Evolutionary conservation across 2,329 filamentous ascomycete genomes (phyloP), one percentile per base, ranked within the genome.

Genomic region (Hypoxylon sp.): DNA sequence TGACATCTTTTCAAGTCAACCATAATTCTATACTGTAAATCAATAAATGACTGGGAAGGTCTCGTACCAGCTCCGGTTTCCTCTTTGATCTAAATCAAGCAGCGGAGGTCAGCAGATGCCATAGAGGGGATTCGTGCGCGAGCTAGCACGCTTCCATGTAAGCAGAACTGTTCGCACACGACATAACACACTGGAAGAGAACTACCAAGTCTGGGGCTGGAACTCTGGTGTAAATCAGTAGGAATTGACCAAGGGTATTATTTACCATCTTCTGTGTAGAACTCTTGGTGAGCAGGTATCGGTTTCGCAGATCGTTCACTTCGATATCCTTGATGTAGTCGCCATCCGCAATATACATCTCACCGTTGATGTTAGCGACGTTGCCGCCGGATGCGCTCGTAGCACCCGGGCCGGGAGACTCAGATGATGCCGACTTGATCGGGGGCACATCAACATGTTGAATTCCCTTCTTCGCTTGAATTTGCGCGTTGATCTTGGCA

Each of bases 211-310:
- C 76, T 76, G 77, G 73, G 71, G 70, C 67, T 68, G 78, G 80
- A 77, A 81, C 76, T 82, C 78, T 78, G 75, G 77, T 77, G 73
- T 76, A 74, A 77, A 91, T 91, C 89, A 92, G 90, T 88, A 86
- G 84, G 82, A 80, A 84, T 77, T 82, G 80, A 80, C 84, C 84
- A 87, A 82, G 86, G 86, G 88, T 87, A 81, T 81, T 90, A 94
- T 91, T 97, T 97, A 99, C 96, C 95, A 96, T 97, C 88, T 97
- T 97, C 86, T 98, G 96, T 71, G 94, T 97, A 75, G 93, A 92
- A 76, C 94, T 94, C 85, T 97, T 98, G 70, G 95, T 99, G 83
- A 99, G 87, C 79, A 94, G 91, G 81, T 99, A 99, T 74, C 95
- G 92, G 79, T 98, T 99, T 70, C 95, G 91, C 76, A 98, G 83